Conservation (phyloP, 2,329 filamentous ascomycete species). For the Lachnellula cervina region DNA sequence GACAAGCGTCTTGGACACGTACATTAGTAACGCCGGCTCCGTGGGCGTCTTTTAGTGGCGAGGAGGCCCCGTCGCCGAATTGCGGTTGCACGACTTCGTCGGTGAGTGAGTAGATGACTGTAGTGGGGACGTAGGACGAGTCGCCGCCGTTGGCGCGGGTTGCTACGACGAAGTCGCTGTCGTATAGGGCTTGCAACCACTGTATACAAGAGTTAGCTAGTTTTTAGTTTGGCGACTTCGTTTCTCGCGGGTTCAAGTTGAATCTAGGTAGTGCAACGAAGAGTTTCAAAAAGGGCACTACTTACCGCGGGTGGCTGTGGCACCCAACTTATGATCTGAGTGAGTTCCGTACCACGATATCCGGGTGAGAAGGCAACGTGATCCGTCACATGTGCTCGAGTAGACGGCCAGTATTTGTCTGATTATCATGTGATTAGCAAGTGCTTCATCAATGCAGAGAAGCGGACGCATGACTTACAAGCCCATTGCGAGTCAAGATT, state of each 20-base stretch:
- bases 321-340: slow-evolving; percentile 25
- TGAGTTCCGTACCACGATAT: slow-evolving; percentile 44
- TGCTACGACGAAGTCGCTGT: slow-evolving; percentile 38
- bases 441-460: not conserved
- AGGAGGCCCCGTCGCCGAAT: slow-evolving; percentile 42
- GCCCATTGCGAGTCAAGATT: slow-evolving; percentile 52
- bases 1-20: slow-evolving; percentile 43
- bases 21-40: slow-evolving; percentile 46
- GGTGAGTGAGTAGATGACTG: slow-evolving; percentile 44
- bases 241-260: not conserved
- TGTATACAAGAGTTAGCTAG: not conserved
- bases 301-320: not conserved
- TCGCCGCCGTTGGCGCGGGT: slow-evolving; percentile 43
- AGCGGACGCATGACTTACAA: slow-evolving; percentile 21
- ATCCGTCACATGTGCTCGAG: slow-evolving; percentile 40
- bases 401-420: slow-evolving; percentile 50
- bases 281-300: not conserved
- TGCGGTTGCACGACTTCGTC: slow-evolving; percentile 51
- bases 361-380: slow-evolving; percentile 49
- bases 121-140: slow-evolving; percentile 51
- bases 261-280: not conserved
- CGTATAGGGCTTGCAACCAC: slow-evolving; percentile 40
- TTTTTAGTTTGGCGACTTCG: not conserved
- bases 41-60: slow-evolving; percentile 34
- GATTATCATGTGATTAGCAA: not conserved